Evolutionary conservation across 2,329 filamentous ascomycete species (phyloP), one percentile per base, ranked within the genome.

Genomic region (Capronia americana): DNA sequence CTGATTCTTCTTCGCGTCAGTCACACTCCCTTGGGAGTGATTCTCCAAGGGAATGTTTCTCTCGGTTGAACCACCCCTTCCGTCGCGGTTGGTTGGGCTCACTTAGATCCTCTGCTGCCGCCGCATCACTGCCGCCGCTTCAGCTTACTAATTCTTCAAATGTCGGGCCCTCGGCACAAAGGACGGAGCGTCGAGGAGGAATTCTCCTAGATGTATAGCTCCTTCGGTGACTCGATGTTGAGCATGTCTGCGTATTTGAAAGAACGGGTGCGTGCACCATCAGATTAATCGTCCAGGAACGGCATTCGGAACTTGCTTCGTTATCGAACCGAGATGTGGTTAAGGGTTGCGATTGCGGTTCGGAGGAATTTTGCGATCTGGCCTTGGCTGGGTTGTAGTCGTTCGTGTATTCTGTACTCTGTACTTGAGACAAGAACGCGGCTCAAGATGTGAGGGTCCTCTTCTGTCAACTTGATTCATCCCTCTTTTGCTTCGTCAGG

Each of bases 211-310:
- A 38, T 12, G 62, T n/a, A 51, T 2, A 58, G 5, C n/a, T 23
- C 23, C 26, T 60, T 58, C 34, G 65, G 44, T 2, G 34, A n/a
- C 12, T 61, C 53, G 28, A 64, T 44, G 10, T 32, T 44, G 17
- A 67, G 65, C 53, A 64, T 62, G 12, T 67, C 65, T 14, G 65
- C 61, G 34, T 24, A 61, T 14, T 54, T 57, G 54, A 61, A 65
- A 1, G n/a, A n/a, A 63, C 46, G 7, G 62, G 24, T 12, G 34
- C 38, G 14, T 62, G 64, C 26, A 62, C 58, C 14, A 41, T 65
- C 24, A 65, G 55, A 23, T 38, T 14, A 34, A 6, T 24, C 24
- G 26, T 24, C 11, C n/a, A 14, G 7, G 17, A 38, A 23, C 4
- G 26, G 3, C 32, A 5, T 57, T 6, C 3, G 38, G 5, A 17